Evolutionary conservation across 2,329 filamentous ascomycete genomes (phyloP).

Genomic region (Aspergillus fumigatus): DNA sequence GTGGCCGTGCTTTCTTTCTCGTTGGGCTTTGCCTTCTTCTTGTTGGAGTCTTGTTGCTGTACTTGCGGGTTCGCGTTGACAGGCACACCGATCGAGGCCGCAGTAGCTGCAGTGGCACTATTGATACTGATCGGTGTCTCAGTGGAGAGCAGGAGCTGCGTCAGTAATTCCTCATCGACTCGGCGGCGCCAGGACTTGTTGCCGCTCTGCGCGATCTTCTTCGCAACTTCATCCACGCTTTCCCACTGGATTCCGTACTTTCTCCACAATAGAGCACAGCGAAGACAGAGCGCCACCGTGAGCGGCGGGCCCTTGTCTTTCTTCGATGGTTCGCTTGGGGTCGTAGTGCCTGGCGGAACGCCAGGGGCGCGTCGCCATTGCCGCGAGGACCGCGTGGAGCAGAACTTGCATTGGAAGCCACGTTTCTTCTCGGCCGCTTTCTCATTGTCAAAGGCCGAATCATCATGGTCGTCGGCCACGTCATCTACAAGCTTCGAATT

Average conservation of each 20-base stretch:
- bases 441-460: conserved; percentile 89
- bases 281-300: conserved; percentile 78
- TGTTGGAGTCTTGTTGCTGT: conserved; percentile 48
- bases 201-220: conserved; percentile 75
- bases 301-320: conserved; percentile 71
- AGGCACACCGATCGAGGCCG: conserved; percentile 39
- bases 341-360: conserved; percentile 64
- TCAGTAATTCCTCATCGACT: conserved; percentile 78
- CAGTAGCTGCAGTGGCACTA: conserved; percentile 40
- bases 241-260: conserved; percentile 96
- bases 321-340: conserved; percentile 62
- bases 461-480: conserved; percentile 85
- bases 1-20: conserved; percentile 49
- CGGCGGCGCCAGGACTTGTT: conserved; percentile 81
- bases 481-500: conserved; percentile 80
- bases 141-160: conserved; percentile 42
- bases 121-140: conserved; percentile 43
- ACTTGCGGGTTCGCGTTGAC: conserved; percentile 32
- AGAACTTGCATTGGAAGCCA: conserved; percentile 92
- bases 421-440: conserved; percentile 78
- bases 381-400: conserved; percentile 69
- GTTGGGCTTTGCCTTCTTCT: conserved; percentile 56
- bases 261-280: conserved; percentile 90
- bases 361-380: conserved; percentile 91
- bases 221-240: conserved; percentile 82